Evolutionary conservation across 306 rosid species (phyloP), one percentile per base, ranked within the genome.

Genomic region (Pachyrhizus erosus): DNA sequence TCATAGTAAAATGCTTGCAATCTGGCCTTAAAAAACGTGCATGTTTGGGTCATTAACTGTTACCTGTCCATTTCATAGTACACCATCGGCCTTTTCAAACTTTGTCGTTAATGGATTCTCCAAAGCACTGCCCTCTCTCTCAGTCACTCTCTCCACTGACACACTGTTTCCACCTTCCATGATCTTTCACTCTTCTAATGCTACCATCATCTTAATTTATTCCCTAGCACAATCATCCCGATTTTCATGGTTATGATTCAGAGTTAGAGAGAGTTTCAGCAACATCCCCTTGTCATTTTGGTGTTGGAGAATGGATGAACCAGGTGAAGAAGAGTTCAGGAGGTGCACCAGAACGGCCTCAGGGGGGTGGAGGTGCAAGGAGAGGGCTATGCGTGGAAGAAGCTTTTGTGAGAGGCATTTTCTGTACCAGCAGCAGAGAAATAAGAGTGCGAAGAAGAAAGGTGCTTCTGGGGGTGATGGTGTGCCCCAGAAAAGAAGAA

Each of bases 331-430:
- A 0, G 65, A 31, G 60, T 70, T 75, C 72, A 51, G 9, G 34
- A 79, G 72, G 78, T 83, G 89, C 37, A 46, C 2, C 7, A 80
- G 83, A 70, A 80, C 5, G 0, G 80, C 78, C 24, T 51, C 85
- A 1, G 1, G 17, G 1, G 81, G 74, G 23, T 83, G 87, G 87
- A 54, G 85, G 83, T 87, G 89, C 45, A 80, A 76, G 10, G 87
- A 76, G 77, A 65, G 18, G 62, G 89, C 85, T 39, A 3, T 75
- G 42, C 17, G 5, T 20, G 87, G 83, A 76, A 85, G 17, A 55
- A 11, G 21, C 4, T 5, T 33, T 0, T 84, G 84, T 43, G 72
- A 81, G 68, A 82, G 46, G 29, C 88, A 74, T 37, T 0, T 29
- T 20, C 42, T 57, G 6, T 42, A 73, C 23, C 1, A 0, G 1